phyloP scores from a whole-genome alignment of 139 green algal species.

The Chlorella sp. region DNA sequence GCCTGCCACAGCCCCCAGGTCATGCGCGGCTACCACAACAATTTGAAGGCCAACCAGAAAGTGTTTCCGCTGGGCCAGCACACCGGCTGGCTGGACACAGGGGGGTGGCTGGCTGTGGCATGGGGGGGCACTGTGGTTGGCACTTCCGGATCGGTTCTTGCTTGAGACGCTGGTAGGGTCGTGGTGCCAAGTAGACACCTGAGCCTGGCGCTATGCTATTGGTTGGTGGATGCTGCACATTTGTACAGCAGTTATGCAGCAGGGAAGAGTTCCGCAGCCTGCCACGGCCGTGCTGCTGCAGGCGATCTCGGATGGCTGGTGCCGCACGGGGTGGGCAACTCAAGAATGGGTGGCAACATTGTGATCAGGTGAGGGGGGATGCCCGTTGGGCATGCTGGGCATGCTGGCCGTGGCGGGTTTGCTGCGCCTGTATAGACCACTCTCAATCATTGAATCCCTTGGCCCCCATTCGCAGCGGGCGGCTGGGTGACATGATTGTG shows the following conservation, averaged over 20 bases:
- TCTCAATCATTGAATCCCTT: too few species aligned
- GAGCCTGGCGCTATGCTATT: too few species aligned
- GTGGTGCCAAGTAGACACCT: too few species aligned
- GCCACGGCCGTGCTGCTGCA: neutral
- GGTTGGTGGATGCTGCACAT: too few species aligned
- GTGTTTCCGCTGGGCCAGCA: neutral
- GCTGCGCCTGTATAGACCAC: too few species aligned
- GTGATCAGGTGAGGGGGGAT: neutral
- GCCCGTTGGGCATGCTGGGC: too few species aligned
- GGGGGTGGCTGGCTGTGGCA: neutral
- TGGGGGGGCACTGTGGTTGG: neutral
- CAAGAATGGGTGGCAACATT: neutral
- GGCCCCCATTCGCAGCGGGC: neutral
- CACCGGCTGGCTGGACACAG: constrained; percentile 9
- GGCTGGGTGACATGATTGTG: constrained; percentile 12
- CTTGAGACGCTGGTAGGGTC: too few species aligned
- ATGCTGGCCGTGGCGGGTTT: too few species aligned
- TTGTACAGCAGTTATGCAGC: too few species aligned
- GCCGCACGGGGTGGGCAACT: neutral
- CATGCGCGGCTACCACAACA: constrained; percentile 1
- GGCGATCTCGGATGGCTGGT: constrained; percentile 17
- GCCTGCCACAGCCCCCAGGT: neutral
- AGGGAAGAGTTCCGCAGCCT: too few species aligned
- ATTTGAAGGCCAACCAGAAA: neutral
- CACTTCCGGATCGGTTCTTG: too few species aligned